Base-by-base conservation (phyloP, 2,329 filamentous ascomycete species). In the Sporothrix humicola region DNA sequence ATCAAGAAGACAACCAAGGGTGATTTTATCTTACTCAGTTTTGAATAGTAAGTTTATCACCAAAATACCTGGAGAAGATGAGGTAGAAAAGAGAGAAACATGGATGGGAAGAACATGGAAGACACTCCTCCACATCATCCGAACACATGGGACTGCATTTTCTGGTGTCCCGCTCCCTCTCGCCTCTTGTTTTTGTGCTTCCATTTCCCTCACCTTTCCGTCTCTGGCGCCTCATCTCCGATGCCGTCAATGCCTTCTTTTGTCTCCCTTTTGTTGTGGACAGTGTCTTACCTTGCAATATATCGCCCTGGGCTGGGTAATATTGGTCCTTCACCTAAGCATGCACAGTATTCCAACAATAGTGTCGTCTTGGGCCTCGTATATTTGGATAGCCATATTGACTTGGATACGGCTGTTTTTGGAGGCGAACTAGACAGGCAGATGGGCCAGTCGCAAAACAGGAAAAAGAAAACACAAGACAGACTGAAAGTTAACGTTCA, bases 231-330 rank as follows among this genome's bases (percentile, higher is more conserved):
- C 58, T 73, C 72, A 74, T 74, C 31, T 74, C 69, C 69, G 73
- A 59, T n/a, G 66, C 59, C 50, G 69, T 74, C 61, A 71, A 73
- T 73, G 71, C 73, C 71, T 68, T 74, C 56, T 48, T 37, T 23
- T 23, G 20, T 44, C 68, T n/a, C 9, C 31, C n/a, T 26, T 56
- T 31, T 44, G 58, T 4, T 52, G 31, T 56, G 63, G 44, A n/a
- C 20, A 63, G 31, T 26, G 61, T 42, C 63, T 70, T 59, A 58
- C 37, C 17, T 59, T 23, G 68, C 37, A 69, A 69, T 69, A 69
- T 54, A 42, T 54, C 17, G 12, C 15, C 7, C 12, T 42, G 46
- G n/a, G 42, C 52, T 20, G n/a, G 37, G 52, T 44, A 56, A 58
- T 48, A 59, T 44, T 9, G 15, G 4, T 20, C 31, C 31, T 37